These are phyloP conservation scores for Helianthus annuus DNA, from an alignment of 129 eudicot genomes.

Conservation along the genomic window DNA sequence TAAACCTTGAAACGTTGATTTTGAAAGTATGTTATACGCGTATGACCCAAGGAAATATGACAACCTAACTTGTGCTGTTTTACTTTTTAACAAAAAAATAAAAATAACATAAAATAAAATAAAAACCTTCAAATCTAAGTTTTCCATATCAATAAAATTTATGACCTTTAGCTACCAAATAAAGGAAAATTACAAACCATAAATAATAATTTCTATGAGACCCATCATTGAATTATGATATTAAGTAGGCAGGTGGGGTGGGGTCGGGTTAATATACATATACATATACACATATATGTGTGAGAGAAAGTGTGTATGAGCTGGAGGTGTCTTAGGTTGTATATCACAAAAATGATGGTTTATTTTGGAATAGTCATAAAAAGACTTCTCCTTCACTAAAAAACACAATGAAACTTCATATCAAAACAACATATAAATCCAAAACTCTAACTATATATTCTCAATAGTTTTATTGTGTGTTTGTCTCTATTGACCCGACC, in stretches of 20 bases:
- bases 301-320: not conserved
- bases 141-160: slow-evolving; percentile 23
- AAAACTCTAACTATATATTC: not conserved
- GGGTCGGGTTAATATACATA: not conserved
- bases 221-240: slow-evolving; percentile 36
- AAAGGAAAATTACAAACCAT: slow-evolving; percentile 7
- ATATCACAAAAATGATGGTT: slow-evolving; percentile 29
- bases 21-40: no score
- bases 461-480: not conserved
- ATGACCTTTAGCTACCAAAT: slow-evolving; percentile 17
- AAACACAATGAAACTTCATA: slow-evolving; percentile 26
- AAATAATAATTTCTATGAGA: slow-evolving; percentile 18
- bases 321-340: slow-evolving; percentile 28
- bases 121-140: slow-evolving; percentile 21
- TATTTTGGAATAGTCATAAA: slow-evolving; percentile 6
- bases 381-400: slow-evolving; percentile 21
- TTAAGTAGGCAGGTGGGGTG: slow-evolving; percentile 37
- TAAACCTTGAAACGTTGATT: not conserved
- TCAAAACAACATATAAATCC: slow-evolving; percentile 31
- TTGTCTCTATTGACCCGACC: slow-evolving; percentile 19
- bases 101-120: not conserved
- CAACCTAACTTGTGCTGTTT: no score
- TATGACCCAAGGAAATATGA: no score
- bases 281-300: not conserved
- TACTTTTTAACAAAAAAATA: no score